Percentiles rank a stretch among this genome's conserved stretches.
Conservation (phyloP, 768 basidiomycete species). For the Boletus bicolor region DNA sequence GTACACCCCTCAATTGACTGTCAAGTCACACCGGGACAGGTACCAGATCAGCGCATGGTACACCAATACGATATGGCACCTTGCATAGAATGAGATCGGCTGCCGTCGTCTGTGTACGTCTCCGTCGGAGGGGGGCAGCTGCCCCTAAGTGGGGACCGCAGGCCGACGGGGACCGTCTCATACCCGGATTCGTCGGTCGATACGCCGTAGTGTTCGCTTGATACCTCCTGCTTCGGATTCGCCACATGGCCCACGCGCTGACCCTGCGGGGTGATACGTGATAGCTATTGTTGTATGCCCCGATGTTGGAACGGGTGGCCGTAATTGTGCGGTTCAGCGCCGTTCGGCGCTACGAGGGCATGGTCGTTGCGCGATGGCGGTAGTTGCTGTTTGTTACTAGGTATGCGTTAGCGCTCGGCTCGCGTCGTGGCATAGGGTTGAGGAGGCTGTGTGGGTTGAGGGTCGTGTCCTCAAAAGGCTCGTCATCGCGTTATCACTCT, state of each 20-base stretch:
- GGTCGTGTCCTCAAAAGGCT: no score
- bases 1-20: conserved; percentile 41
- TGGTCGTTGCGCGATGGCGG: conserved; percentile 25
- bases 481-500: no score
- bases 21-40: background rate
- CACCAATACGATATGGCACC: no score
- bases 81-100: conserved; percentile 67
- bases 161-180: conserved; percentile 47
- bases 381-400: conserved; percentile 22
- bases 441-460: conserved; percentile 7
- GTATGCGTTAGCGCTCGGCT: conserved; percentile 34
- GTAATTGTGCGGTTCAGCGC: conserved; percentile 13
- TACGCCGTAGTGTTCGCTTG: conserved; percentile 27
- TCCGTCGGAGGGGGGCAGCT: no score
- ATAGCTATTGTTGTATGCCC: conserved; percentile 15
- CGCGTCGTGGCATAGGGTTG: conserved; percentile 23
- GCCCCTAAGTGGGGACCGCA: no score
- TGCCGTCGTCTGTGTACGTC: conserved; percentile 9
- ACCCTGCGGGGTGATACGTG: conserved; percentile 13
- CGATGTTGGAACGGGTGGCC: conserved; percentile 20
- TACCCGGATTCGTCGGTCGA: conserved; percentile 41
- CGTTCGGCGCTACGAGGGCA: conserved; percentile 5
- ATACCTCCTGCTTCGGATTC: conserved; percentile 33
- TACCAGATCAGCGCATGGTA: background rate
- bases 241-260: conserved; percentile 29